These are phyloP conservation scores for Arabidopsis arenosa DNA, from an alignment of 345 rosid species.

Conservation along the genomic window DNA sequence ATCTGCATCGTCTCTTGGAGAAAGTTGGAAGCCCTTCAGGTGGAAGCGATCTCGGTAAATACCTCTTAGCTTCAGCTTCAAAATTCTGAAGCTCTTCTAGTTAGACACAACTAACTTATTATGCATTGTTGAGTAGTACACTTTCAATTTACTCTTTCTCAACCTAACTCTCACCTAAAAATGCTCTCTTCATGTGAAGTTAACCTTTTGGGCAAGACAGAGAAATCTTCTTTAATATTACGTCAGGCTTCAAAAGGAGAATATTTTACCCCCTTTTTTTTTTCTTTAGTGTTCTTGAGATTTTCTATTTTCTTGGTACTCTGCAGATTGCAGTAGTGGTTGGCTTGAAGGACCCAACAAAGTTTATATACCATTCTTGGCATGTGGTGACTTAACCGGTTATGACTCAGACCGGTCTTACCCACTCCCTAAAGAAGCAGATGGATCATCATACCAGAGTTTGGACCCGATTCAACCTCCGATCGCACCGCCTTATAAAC, in stretches of 20 bases:
- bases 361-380: conserved; percentile 90
- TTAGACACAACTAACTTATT: conserved; percentile 36
- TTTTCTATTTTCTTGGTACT: conserved; percentile 22
- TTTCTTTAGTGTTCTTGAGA: conserved; percentile 4
- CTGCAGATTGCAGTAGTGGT: conserved; percentile 86
- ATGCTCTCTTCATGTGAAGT: conserved; percentile 36
- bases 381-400: conserved; percentile 88
- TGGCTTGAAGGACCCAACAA: conserved; percentile 94
- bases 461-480: conserved; percentile 94
- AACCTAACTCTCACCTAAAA: conserved; percentile 41
- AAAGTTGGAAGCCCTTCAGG: conserved; percentile 93
- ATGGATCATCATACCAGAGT: conserved; percentile 75
- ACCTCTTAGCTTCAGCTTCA: conserved; percentile 9
- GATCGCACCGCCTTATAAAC: conserved; percentile 87
- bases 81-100: conserved; percentile 19
- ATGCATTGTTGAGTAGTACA: conserved; percentile 35
- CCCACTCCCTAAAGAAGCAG: conserved; percentile 75
- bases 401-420: conserved; percentile 94
- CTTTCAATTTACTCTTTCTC: conserved; percentile 40
- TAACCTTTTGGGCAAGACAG: conserved; percentile 24
- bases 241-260: conserved; percentile 21
- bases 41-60: conserved; percentile 79
- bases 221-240: conserved; percentile 19
- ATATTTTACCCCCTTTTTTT: not conserved
- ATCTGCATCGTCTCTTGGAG: conserved; percentile 80